Conservation (phyloP, 768 basidiomycete genomes). For the Lentinula detonsa region DNA sequence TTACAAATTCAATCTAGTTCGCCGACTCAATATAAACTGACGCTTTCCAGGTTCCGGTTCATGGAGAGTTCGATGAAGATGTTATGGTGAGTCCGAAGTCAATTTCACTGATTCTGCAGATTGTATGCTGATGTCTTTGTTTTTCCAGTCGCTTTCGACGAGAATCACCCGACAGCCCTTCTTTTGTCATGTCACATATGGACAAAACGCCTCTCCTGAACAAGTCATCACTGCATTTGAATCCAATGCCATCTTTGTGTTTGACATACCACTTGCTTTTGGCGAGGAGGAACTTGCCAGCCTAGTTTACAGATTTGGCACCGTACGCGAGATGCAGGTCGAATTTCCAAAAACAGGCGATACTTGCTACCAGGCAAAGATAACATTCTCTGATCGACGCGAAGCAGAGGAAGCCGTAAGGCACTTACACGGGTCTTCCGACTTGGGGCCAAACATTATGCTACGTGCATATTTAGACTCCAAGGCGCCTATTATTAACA, state of each 20-base stretch:
- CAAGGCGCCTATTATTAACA: conserved; percentile 6
- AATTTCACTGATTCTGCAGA: not conserved
- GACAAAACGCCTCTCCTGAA: conserved; percentile 7
- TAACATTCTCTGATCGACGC: not conserved
- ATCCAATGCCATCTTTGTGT: conserved; percentile 1
- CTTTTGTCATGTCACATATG: conserved; percentile 2
- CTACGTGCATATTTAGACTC: conserved; percentile 6
- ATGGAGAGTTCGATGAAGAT: not conserved
- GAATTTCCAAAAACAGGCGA: not conserved
- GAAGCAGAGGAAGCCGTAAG: conserved; percentile 5
- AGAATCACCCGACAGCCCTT: not conserved
- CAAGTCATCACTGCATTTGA: conserved; percentile 8
- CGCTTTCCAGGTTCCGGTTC: not conserved
- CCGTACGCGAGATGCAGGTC: not conserved
- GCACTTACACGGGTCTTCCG: not conserved
- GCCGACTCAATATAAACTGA: conserved; percentile 6
- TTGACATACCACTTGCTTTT: conserved; percentile 1
- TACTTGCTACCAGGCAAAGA: not conserved
- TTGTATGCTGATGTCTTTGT: not conserved
- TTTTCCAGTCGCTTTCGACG: not conserved
- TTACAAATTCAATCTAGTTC: conserved; percentile 12
- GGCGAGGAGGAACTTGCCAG: not conserved
- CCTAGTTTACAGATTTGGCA: conserved; percentile 3
- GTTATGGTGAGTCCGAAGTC: not conserved
- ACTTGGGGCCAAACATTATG: not conserved